Evolutionary conservation across 805 yeast genomes (phyloP), one percentile per base, ranked within the genome.

Genomic region (Nakazawaea pomicola): DNA sequence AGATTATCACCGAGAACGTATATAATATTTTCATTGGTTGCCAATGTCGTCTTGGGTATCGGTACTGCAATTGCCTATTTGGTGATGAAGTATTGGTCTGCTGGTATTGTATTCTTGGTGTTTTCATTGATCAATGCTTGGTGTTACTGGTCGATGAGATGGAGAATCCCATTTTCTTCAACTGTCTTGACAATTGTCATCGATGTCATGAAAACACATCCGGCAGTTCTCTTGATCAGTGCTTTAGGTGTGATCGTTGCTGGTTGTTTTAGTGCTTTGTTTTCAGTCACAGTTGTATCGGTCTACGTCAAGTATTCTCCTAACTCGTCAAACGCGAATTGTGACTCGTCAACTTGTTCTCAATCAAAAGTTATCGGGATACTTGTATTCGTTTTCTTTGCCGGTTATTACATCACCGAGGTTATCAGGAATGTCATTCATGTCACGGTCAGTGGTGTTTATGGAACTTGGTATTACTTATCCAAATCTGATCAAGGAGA

Each of bases 401-500:
- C 91, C 4, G 95, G 95, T 15, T 89, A 76, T 57, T 83, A 78
- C 58, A 76, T 88, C 45, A 74, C 93, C 21, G 96, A 88, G 61
- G 93, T 89, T 15, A 67, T 86, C 44, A 79, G 80, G 61, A 88
- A 85, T 52, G 70, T 85, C 12, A 80, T 88, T 28, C 95, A 90
- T 55, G 84, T 83, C 17, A 76, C 89, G 1, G 79, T 87, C 35
- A 72, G 91, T 18, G 95, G 95, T 19, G 78, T 88, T 15, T 90
- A 76, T 57, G 96, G 96, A 8, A 76, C 91, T 7, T 90, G 97
- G 96, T 89, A 86, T 61, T 90, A 87, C 61, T 73, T 84, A 60
- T 74, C 83, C 15, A 69, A 70, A 41, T 76, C 88, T 10, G 44
- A 41, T 17, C 44, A 41, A 35, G 44, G 44, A 11, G 44, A 36